Evolutionary conservation across 129 eudicot genomes (phyloP).

Genomic region (Helianthus tuberosus): DNA sequence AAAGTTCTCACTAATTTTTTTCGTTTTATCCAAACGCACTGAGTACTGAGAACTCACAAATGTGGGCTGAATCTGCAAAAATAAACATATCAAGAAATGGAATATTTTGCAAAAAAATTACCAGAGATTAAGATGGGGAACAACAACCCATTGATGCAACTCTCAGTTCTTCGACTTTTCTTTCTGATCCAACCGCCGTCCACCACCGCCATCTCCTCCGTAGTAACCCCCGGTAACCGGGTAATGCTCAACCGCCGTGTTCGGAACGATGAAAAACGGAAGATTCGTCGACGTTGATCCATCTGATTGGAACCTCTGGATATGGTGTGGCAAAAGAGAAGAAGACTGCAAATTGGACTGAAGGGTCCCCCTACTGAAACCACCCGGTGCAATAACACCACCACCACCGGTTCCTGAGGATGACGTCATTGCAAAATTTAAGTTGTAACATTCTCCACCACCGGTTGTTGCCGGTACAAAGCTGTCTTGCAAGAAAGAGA

Average conservation of each 20-base stretch:
- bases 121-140: constrained; percentile 40
- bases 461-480: constrained; percentile 50
- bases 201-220: constrained; percentile 59
- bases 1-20: too few relatives aligned
- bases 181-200: constrained; percentile 54
- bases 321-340: constrained; percentile 43
- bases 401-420: constrained; percentile 40
- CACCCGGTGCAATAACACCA: constrained; percentile 49
- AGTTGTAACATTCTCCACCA: constrained; percentile 49
- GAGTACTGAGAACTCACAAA: too few relatives aligned
- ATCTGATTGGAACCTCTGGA: constrained; percentile 61
- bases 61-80: too few relatives aligned
- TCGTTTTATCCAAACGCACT: too few relatives aligned
- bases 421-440: constrained; percentile 63
- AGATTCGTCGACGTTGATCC: constrained; percentile 45
- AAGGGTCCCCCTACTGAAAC: constrained; percentile 99
- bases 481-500: constrained; percentile 65
- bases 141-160: constrained; percentile 6
- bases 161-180: constrained; percentile 67
- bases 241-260: constrained; percentile 46
- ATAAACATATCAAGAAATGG: not conserved
- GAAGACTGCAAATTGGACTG: constrained; percentile 85
- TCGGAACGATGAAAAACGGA: constrained; percentile 61
- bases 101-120: constrained; percentile 24
- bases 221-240: constrained; percentile 55